Conservation (phyloP, 176 grass and related monocot species). For the Oryza officinalis region DNA sequence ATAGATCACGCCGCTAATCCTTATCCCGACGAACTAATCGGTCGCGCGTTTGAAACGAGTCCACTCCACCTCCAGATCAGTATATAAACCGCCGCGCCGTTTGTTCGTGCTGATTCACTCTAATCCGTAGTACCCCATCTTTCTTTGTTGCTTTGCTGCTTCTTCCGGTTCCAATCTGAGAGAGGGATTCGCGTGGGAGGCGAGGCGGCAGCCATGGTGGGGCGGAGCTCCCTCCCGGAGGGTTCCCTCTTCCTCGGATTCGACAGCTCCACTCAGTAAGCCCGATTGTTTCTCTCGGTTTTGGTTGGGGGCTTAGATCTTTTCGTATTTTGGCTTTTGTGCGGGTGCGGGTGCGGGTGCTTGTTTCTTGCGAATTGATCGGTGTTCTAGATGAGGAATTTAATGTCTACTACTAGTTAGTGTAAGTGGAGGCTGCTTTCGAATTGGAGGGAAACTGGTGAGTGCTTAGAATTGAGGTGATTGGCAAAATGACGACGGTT, state of each 20-base stretch:
- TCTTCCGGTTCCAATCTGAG: background rate
- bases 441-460: background rate
- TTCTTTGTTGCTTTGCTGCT: too few relatives aligned
- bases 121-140: background rate
- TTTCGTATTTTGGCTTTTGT: background rate
- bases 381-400: background rate
- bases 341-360: background rate
- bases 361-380: background rate
- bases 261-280: slow-evolving; percentile 96
- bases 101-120: background rate
- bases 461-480: background rate
- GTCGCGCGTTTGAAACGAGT: background rate
- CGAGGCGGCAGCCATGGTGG: slow-evolving; percentile 35
- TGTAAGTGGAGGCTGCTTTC: background rate
- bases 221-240: slow-evolving; percentile 55
- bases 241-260: slow-evolving; percentile 88
- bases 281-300: background rate
- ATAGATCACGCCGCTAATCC: background rate
- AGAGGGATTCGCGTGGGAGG: background rate
- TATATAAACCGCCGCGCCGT: background rate
- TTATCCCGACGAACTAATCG: background rate
- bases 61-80: background rate
- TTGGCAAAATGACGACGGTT: background rate
- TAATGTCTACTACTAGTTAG: background rate
- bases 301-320: background rate